Evolutionary conservation across 1,284 basidiomycete genomes (phyloP).

Genomic region (Omphalotus olearius): DNA sequence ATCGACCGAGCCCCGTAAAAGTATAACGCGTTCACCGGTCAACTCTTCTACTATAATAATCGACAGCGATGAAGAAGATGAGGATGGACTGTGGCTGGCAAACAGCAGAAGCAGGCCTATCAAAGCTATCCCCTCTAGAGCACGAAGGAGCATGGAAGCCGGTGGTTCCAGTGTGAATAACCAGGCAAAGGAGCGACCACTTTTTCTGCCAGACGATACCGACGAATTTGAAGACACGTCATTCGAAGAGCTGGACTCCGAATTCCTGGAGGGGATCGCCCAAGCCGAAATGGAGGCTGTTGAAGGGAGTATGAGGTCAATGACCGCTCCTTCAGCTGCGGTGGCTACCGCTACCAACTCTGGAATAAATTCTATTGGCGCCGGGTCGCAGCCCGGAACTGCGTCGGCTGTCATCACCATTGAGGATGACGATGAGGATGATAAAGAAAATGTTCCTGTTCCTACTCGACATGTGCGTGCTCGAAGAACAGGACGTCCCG

Average conservation of each 20-base stretch:
- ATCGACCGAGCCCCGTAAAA: neutral
- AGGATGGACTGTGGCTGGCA: constrained; percentile 9
- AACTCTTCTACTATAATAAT: constrained; percentile 8
- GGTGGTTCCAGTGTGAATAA: constrained; percentile 13
- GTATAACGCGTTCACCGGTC: constrained; percentile 9
- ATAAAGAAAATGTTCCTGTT: constrained; percentile 60
- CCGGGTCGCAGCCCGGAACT: neutral
- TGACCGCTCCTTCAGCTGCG: constrained; percentile 2
- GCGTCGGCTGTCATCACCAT: constrained; percentile 32
- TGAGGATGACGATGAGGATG: constrained; percentile 45
- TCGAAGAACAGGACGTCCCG: constrained; percentile 21
- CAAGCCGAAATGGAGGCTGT: constrained; percentile 29
- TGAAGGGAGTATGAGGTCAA: constrained; percentile 13
- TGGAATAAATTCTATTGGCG: neutral
- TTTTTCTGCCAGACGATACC: constrained; percentile 4
- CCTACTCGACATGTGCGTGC: constrained; percentile 50
- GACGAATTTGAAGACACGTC: constrained; percentile 30
- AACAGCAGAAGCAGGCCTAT: constrained; percentile 5
- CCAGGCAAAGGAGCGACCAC: constrained; percentile 16
- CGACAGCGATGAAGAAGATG: constrained; percentile 19
- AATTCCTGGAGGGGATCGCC: constrained; percentile 28
- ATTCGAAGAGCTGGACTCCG: constrained; percentile 28
- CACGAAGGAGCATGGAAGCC: constrained; percentile 15
- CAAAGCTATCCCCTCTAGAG: constrained; percentile 13
- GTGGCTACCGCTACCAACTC: neutral